Evolutionary conservation across 345 rosid genomes (phyloP).

Genomic region (Populus ilicifolia): DNA sequence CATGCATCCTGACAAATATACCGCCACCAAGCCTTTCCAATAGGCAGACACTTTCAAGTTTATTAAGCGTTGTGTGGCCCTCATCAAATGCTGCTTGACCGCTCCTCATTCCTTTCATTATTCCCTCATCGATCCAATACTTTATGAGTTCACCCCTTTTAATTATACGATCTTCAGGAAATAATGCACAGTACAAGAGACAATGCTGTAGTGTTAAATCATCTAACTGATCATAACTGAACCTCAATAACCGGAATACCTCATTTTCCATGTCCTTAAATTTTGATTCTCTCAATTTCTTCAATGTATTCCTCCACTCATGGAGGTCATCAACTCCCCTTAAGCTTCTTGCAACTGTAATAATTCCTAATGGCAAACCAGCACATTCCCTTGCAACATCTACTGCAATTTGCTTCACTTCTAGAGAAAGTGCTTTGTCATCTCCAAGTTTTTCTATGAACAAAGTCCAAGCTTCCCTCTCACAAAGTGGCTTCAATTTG

Average conservation of each 20-base stretch:
- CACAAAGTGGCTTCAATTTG: too few species aligned
- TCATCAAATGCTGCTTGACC: too few species aligned
- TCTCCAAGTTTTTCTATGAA: too few species aligned
- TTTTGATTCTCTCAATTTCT: too few species aligned
- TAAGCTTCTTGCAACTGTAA: background rate
- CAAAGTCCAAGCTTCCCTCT: too few species aligned
- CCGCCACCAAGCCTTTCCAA: conserved; percentile 6
- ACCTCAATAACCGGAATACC: too few species aligned
- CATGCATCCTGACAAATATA: conserved; percentile 7
- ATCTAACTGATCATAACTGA: background rate
- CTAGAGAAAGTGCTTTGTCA: background rate
- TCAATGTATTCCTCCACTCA: too few species aligned
- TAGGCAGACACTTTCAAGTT: background rate
- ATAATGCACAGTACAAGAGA: conserved; percentile 21
- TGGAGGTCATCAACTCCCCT: too few species aligned
- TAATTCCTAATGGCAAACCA: background rate
- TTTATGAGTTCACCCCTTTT: background rate
- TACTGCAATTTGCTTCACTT: background rate
- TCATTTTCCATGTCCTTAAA: too few species aligned
- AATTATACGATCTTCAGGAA: background rate
- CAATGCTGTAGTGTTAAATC: conserved; percentile 19
- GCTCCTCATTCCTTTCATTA: background rate
- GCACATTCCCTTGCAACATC: background rate
- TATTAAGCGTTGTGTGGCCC: too few species aligned
- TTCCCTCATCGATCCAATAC: conserved; percentile 18